Percentiles rank a stretch among this genome's conserved stretches.
Evolutionary conservation across 1,284 basidiomycete species (phyloP).

Genomic region (Papiliotrema nemorosa): DNA sequence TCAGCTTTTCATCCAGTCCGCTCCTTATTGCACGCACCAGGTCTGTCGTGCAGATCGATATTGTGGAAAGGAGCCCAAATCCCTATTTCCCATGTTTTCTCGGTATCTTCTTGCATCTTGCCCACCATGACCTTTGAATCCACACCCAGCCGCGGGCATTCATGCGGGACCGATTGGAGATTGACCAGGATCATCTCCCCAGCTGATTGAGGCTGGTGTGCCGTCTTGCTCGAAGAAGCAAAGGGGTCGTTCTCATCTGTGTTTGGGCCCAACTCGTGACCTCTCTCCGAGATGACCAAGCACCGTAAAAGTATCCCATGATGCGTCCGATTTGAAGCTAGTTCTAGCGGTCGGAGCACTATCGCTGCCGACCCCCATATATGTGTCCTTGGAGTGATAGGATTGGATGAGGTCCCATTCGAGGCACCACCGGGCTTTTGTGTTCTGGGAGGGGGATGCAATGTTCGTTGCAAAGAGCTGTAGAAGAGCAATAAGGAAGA

Average conservation of each 20-base stretch:
- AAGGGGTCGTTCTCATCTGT: neutral
- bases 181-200: constrained; percentile 7
- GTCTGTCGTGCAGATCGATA: constrained; percentile 5
- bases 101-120: constrained; percentile 6
- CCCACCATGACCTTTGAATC: constrained; percentile 20
- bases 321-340: constrained; percentile 17
- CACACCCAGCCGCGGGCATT: constrained; percentile 27
- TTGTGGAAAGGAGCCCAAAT: constrained; percentile 25
- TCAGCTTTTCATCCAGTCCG: too few species aligned
- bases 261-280: neutral
- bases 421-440: too few species aligned
- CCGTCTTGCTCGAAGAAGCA: too few species aligned
- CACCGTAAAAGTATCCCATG: constrained; percentile 18
- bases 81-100: constrained; percentile 22
- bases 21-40: neutral
- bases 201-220: neutral
- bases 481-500: constrained; percentile 41
- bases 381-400: constrained; percentile 3
- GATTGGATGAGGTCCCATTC: neutral
- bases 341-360: constrained; percentile 3
- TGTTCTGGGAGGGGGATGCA: neutral
- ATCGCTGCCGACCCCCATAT: constrained; percentile 10
- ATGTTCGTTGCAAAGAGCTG: constrained; percentile 31
- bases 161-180: constrained; percentile 21
- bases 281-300: constrained; percentile 3